phyloP scores from a whole-genome alignment of 1,139 yeast genomes.

The Taphrina populina region DNA sequence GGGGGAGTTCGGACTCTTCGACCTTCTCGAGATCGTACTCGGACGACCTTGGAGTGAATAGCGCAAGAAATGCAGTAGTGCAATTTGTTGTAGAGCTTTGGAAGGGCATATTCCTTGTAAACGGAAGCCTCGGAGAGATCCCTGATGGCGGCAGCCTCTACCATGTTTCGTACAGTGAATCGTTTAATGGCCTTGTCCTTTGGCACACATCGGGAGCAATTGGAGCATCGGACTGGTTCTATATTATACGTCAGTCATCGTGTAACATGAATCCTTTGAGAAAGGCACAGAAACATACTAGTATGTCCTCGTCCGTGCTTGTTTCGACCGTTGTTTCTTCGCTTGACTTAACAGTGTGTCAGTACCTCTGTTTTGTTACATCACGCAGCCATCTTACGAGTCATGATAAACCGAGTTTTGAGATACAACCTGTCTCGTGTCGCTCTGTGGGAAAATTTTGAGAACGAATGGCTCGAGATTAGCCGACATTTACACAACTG shows the following conservation, averaged over 20 bases:
- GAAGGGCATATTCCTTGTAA: constrained; percentile 98
- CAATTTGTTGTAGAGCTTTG: constrained; percentile 99
- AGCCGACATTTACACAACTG: too few species aligned
- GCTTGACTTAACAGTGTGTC: constrained; percentile 79
- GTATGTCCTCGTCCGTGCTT: constrained; percentile 99
- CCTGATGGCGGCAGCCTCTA: constrained; percentile 85
- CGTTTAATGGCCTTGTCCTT: constrained; percentile 99
- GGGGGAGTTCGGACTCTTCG: constrained; percentile 99
- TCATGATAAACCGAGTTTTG: constrained; percentile 13
- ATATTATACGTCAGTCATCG: too few species aligned
- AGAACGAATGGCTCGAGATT: too few species aligned
- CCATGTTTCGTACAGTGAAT: constrained; percentile 99
- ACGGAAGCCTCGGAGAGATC: constrained; percentile 99
- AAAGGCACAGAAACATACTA: constrained; percentile 3
- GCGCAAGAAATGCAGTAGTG: constrained; percentile 99
- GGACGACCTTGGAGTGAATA: constrained; percentile 99
- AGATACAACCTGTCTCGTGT: too few species aligned
- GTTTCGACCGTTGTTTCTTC: constrained; percentile 99
- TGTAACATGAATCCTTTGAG: too few species aligned
- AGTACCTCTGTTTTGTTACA: too few species aligned
- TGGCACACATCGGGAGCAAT: constrained; percentile 99
- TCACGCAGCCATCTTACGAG: not conserved
- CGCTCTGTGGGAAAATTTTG: too few species aligned
- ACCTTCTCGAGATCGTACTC: constrained; percentile 99
- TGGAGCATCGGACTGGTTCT: constrained; percentile 99